Percentiles rank a stretch among this genome's conserved stretches.
Evolutionary conservation across 495 filamentous ascomycete genomes (phyloP).

Genomic region (Aspergillus homomorphus): DNA sequence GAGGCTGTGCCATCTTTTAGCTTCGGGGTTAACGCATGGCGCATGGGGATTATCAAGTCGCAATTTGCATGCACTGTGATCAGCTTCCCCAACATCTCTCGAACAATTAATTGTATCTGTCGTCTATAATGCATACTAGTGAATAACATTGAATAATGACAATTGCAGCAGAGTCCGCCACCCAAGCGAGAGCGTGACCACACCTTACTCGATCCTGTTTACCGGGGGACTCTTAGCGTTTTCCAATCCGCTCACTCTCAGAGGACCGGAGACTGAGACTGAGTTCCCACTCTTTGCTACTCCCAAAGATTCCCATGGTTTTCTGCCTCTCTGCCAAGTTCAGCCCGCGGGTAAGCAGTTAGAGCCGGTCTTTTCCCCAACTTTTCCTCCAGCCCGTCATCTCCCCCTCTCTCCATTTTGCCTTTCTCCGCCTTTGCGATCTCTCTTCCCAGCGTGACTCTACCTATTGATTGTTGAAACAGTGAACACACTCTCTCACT

Average conservation of each 20-base stretch:
- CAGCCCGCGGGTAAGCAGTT: conserved; percentile 21
- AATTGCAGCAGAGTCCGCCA: neutral
- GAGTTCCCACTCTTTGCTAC: conserved; percentile 1
- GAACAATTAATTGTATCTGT: no score
- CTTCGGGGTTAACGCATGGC: neutral
- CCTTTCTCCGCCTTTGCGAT: conserved; percentile 24
- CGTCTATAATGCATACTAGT: no score
- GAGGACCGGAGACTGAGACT: neutral
- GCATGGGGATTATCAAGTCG: neutral
- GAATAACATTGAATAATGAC: neutral
- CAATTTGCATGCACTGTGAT: no score
- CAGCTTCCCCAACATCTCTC: no score
- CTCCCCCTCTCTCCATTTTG: conserved; percentile 10
- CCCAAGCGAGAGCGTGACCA: neutral
- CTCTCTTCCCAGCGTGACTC: neutral
- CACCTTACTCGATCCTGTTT: conserved; percentile 4
- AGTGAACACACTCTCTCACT: neutral
- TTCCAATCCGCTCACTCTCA: neutral
- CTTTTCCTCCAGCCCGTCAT: conserved; percentile 12
- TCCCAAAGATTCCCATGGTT: no score
- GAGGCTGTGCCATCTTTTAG: neutral
- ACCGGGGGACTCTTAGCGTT: neutral
- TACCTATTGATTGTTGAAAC: no score
- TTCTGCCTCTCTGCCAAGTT: no score
- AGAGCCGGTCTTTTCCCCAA: conserved; percentile 12